Conservation (phyloP, 257 asterid species). For the Plantago ovata region DNA sequence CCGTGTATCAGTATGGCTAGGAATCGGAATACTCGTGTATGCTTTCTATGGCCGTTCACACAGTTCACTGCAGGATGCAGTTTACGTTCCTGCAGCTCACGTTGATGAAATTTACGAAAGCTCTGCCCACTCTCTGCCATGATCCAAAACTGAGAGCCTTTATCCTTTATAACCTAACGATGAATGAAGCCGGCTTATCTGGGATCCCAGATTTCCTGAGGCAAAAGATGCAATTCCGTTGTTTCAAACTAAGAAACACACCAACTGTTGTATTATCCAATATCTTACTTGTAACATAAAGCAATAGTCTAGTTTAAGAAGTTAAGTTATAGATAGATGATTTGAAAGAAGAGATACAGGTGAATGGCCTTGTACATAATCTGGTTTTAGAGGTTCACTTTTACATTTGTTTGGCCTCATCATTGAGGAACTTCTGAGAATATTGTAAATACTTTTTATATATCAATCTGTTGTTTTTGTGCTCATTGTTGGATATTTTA, state of each 20-base stretch:
- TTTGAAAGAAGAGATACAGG: slow-evolving; percentile 4
- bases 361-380: slow-evolving; percentile 10
- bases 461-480: no score
- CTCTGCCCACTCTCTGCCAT: slow-evolving; percentile 35
- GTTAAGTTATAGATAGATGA: slow-evolving; percentile 10
- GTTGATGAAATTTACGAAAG: slow-evolving; percentile 79
- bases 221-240: slow-evolving; percentile 4
- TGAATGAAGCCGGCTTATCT: neutral
- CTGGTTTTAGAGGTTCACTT: neutral
- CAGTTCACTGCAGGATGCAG: slow-evolving; percentile 70
- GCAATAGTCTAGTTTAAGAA: neutral
- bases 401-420: neutral
- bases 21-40: slow-evolving; percentile 55
- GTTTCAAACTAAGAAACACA: slow-evolving; percentile 36
- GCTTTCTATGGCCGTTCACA: slow-evolving; percentile 65
- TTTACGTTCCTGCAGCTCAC: slow-evolving; percentile 84
- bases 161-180: neutral
- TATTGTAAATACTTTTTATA: neutral
- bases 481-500: no score
- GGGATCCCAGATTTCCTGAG: neutral
- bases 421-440: neutral
- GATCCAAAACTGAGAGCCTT: slow-evolving; percentile 3
- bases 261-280: slow-evolving; percentile 1
- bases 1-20: slow-evolving; percentile 83
- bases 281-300: slow-evolving; percentile 11